Evolutionary conservation across 441 rosid genomes (phyloP).

Genomic region (Pelargonium fulgidum): DNA sequence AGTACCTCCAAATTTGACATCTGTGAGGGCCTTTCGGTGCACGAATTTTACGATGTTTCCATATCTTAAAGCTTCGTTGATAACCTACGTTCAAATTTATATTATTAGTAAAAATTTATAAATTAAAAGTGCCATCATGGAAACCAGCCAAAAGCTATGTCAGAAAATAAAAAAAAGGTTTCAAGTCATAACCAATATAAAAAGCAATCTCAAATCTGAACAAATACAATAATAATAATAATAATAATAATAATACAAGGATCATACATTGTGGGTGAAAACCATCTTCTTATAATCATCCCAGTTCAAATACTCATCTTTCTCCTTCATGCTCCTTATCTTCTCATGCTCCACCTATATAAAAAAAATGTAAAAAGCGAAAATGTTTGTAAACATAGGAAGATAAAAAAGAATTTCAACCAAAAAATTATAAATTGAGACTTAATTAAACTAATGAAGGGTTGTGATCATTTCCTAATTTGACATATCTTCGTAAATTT

Average conservation of each 20-base stretch:
- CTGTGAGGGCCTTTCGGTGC: slow-evolving; percentile 51
- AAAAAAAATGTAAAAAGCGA: not conserved
- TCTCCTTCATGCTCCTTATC: slow-evolving; percentile 37
- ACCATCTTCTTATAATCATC: slow-evolving; percentile 52
- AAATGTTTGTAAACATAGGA: too few species aligned
- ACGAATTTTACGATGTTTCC: slow-evolving; percentile 58
- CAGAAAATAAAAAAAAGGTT: too few species aligned
- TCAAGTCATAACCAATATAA: too few species aligned
- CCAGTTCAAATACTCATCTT: slow-evolving; percentile 41
- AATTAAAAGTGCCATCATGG: not conserved
- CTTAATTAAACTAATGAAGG: not conserved
- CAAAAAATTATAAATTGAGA: too few species aligned
- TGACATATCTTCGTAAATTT: too few species aligned
- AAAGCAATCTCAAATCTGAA: too few species aligned
- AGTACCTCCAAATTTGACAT: slow-evolving; percentile 48
- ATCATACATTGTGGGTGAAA: slow-evolving; percentile 46
- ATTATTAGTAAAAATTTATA: not conserved
- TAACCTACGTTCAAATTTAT: slow-evolving; percentile 33
- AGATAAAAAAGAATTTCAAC: too few species aligned
- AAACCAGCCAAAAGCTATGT: not conserved
- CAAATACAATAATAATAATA: not conserved
- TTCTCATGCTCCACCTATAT: slow-evolving; percentile 42
- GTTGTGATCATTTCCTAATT: too few species aligned
- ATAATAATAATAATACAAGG: not conserved
- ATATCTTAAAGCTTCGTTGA: slow-evolving; percentile 46